These are phyloP conservation scores for Hyparrhenia diplandra DNA, from an alignment of 176 grass and related monocot genomes.

Conservation along the genomic window DNA sequence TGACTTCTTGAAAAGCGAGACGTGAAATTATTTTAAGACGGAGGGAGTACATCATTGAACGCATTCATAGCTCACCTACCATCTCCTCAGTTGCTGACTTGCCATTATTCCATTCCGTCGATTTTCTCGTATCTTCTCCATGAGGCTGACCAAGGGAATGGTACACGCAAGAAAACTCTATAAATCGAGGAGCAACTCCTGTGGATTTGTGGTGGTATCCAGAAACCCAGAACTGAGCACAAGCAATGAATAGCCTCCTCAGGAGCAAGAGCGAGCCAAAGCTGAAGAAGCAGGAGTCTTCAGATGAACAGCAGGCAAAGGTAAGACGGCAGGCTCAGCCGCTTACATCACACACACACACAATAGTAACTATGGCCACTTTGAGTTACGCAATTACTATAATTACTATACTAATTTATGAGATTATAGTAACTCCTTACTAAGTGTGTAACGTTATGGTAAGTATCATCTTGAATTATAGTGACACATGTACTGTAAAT, in stretches of 20 bases:
- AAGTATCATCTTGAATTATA: too few relatives aligned
- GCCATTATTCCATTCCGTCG: not conserved
- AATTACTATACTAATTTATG: too few relatives aligned
- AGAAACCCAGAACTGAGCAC: not conserved
- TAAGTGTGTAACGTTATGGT: too few relatives aligned
- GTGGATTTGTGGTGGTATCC: not conserved
- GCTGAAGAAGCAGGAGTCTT: not conserved
- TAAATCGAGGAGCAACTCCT: not conserved
- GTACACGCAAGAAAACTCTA: not conserved
- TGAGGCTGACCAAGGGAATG: not conserved
- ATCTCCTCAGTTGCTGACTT: not conserved
- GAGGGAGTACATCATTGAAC: not conserved
- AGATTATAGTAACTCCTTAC: too few relatives aligned
- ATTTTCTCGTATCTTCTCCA: not conserved
- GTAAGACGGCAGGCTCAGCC: not conserved
- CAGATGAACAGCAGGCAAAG: not conserved
- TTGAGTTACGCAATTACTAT: too few relatives aligned
- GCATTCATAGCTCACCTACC: not conserved
- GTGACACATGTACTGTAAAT: too few relatives aligned
- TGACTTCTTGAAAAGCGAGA: too few relatives aligned
- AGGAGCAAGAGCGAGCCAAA: not conserved
- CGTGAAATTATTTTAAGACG: too few relatives aligned
- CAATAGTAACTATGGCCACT: too few relatives aligned
- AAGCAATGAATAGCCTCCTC: not conserved
- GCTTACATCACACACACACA: too few relatives aligned